A percentile compares a stretch with the other conserved stretches of the same genome.
These are phyloP conservation scores for Silene noctiflora DNA, from an alignment of 179 eudicot species.

Conservation along the genomic window DNA sequence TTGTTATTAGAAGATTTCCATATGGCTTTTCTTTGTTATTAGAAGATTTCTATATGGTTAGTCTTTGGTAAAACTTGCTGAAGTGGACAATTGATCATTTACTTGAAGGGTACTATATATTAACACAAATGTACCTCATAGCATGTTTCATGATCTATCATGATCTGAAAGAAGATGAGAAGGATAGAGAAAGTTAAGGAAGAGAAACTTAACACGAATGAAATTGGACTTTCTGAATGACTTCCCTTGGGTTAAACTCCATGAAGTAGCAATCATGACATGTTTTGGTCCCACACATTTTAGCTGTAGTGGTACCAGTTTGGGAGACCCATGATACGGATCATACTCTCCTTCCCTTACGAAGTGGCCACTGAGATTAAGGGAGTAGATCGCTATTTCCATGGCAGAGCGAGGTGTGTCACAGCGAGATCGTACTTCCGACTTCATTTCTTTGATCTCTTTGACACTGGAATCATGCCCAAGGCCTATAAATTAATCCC, in stretches of 20 bases:
- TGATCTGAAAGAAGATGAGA: background rate
- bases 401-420: background rate
- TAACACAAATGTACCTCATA: background rate
- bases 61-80: constrained; percentile 3
- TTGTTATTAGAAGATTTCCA: background rate
- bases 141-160: background rate
- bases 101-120: background rate
- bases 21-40: constrained; percentile 3
- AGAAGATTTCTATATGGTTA: background rate
- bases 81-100: background rate
- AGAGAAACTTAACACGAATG: background rate
- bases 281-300: background rate
- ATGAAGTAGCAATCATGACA: background rate
- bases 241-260: background rate
- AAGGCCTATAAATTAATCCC: background rate
- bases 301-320: background rate
- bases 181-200: background rate
- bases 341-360: background rate
- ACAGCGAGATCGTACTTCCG: background rate
- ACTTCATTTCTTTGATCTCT: background rate
- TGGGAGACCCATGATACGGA: background rate
- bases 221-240: background rate
- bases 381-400: background rate
- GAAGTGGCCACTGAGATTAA: background rate
- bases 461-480: background rate